Conservation (phyloP, 1,284 basidiomycete species). For the Ustilago sp. region DNA sequence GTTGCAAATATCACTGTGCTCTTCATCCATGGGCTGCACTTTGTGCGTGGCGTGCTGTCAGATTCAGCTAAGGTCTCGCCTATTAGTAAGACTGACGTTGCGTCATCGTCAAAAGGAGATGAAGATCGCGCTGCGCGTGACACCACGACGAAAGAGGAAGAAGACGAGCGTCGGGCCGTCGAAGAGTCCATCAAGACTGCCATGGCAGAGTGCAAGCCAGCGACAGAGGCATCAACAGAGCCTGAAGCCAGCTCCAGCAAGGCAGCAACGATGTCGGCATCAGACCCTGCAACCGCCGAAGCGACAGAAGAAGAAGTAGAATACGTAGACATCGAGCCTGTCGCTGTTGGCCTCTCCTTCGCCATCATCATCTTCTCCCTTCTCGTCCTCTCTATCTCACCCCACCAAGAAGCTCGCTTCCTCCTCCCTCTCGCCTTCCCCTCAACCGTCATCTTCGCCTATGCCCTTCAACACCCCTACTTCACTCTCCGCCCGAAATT, state of each 20-base stretch:
- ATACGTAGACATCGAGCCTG: slow-evolving; percentile 17
- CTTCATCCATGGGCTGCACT: slow-evolving; percentile 4
- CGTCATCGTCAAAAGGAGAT: not conserved
- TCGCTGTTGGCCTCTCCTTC: slow-evolving; percentile 17
- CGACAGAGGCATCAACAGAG: not conserved
- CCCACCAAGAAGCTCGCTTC: slow-evolving; percentile 70
- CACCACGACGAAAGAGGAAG: not conserved
- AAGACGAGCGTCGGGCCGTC: slow-evolving; percentile 3
- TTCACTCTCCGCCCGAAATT: slow-evolving; percentile 27
- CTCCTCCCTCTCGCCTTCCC: slow-evolving; percentile 67
- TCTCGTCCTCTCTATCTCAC: slow-evolving; percentile 63
- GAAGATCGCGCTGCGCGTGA: too few relatives aligned
- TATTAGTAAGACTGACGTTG: not conserved
- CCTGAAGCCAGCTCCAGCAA: not conserved
- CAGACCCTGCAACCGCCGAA: not conserved
- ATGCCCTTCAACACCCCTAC: slow-evolving; percentile 17
- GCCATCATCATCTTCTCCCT: slow-evolving; percentile 36
- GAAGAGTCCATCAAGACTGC: slow-evolving; percentile 1
- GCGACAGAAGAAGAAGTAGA: not conserved
- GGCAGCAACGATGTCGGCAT: not conserved
- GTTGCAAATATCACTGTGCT: slow-evolving; percentile 21
- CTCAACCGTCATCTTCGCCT: slow-evolving; percentile 37
- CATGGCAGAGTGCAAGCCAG: not conserved
- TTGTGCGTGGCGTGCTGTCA: not conserved
- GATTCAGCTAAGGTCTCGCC: not conserved